Conservation (phyloP, 1,284 basidiomycete genomes). For the Pisolithus thermaeus region DNA sequence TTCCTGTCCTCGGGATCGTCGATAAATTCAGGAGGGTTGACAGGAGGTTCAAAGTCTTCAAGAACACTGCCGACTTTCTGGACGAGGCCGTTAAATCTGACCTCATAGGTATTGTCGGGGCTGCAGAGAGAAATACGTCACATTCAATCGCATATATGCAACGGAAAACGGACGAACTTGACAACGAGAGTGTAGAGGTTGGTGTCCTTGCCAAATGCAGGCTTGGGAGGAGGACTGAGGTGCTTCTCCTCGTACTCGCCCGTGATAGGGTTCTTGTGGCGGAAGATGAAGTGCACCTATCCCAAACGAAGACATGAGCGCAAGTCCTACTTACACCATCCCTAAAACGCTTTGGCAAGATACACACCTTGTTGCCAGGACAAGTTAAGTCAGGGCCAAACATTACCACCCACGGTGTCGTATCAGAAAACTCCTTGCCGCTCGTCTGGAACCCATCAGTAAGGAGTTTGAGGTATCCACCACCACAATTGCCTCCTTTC, state of each 20-base stretch:
- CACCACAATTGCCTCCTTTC: slow-evolving; percentile 98
- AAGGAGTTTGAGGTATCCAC: slow-evolving; percentile 97
- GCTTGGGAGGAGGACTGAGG: slow-evolving; percentile 76
- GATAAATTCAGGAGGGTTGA: slow-evolving; percentile 92
- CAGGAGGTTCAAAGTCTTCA: slow-evolving; percentile 92
- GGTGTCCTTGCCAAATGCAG: slow-evolving; percentile 83
- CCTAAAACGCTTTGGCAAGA: neutral
- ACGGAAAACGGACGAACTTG: slow-evolving; percentile 52
- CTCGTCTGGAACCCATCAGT: slow-evolving; percentile 88
- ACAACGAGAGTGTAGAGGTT: slow-evolving; percentile 92
- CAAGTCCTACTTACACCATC: neutral
- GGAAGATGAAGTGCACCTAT: slow-evolving; percentile 96
- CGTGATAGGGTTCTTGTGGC: slow-evolving; percentile 87
- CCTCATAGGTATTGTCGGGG: slow-evolving; percentile 93
- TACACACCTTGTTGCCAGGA: slow-evolving; percentile 73
- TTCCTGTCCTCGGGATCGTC: slow-evolving; percentile 90
- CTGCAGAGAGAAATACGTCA: slow-evolving; percentile 32
- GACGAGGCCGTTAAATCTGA: slow-evolving; percentile 86
- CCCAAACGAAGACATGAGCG: neutral
- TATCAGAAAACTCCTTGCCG: slow-evolving; percentile 92
- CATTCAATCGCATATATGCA: slow-evolving; percentile 1
- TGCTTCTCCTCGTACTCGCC: slow-evolving; percentile 98
- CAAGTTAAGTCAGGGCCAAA: slow-evolving; percentile 89
- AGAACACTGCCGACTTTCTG: slow-evolving; percentile 80
- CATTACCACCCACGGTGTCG: slow-evolving; percentile 98